Percentiles rank a stretch among this genome's conserved stretches.
Conservation (phyloP, 148 eudicot species). For the Diospyros lotus region DNA sequence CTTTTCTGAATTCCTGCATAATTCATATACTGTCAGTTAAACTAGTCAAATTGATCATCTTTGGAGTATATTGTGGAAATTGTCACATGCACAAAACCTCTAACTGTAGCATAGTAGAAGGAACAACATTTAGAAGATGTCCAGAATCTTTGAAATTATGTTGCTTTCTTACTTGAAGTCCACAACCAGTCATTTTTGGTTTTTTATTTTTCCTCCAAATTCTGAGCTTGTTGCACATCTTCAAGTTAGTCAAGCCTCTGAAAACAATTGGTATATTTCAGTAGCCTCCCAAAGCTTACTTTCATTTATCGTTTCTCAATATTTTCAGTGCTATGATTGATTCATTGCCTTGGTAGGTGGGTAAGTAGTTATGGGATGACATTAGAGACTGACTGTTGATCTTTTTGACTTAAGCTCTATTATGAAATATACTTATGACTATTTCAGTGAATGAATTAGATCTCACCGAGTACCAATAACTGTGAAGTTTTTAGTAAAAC, state of each 20-base stretch:
- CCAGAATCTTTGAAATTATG: background rate
- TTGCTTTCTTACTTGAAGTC: constrained; percentile 1
- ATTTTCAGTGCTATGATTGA: background rate
- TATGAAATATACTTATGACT: background rate
- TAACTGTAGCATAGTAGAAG: background rate
- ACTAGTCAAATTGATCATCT: background rate
- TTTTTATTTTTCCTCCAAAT: background rate
- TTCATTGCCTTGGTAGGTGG: background rate
- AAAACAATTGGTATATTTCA: background rate
- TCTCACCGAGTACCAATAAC: background rate
- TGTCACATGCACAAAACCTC: background rate
- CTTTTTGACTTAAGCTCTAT: background rate
- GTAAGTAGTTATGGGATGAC: background rate
- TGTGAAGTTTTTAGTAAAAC: background rate
- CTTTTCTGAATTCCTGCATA: background rate
- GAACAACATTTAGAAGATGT: background rate
- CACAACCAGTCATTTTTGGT: too few relatives aligned
- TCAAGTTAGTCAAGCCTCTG: background rate
- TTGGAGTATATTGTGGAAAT: background rate
- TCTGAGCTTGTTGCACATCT: background rate
- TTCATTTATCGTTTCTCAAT: background rate
- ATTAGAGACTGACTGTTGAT: background rate
- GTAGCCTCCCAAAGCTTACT: background rate
- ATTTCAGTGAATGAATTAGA: background rate
- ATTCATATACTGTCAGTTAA: background rate